Conservation (phyloP, 441 rosid genomes). For the Lepidium campestre region DNA sequence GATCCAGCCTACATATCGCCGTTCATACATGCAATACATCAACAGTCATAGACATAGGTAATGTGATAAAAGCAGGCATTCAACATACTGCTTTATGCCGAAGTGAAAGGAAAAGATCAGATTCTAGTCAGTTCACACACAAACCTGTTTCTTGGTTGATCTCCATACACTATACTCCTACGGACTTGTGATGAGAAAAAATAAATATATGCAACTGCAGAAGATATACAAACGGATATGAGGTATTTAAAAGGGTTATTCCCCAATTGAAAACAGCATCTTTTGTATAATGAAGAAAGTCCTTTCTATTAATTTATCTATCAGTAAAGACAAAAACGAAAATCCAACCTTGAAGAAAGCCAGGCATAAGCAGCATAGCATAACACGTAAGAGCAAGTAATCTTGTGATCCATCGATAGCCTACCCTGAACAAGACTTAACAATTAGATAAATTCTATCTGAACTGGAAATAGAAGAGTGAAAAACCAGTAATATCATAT, state of each 20-base stretch:
- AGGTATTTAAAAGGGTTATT: neutral
- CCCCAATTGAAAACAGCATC: neutral
- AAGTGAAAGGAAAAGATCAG: constrained; percentile 1
- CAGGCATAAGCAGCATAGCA: constrained; percentile 68
- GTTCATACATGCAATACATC: constrained; percentile 4
- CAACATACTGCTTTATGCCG: neutral
- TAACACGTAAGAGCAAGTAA: constrained; percentile 31
- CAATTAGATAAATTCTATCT: constrained; percentile 22
- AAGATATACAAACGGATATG: constrained; percentile 13
- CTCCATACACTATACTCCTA: constrained; percentile 84
- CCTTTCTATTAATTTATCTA: neutral
- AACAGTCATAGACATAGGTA: neutral
- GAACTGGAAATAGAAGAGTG: neutral
- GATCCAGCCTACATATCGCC: constrained; percentile 60
- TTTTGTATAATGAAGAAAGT: neutral
- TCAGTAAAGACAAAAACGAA: neutral
- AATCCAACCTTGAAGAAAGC: constrained; percentile 78
- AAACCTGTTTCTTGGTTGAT: constrained; percentile 94
- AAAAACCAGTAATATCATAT: neutral
- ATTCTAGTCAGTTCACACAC: constrained; percentile 6
- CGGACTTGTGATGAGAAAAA: constrained; percentile 73
- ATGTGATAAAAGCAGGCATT: neutral
- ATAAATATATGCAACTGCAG: constrained; percentile 79
- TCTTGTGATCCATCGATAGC: constrained; percentile 43
- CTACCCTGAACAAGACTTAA: constrained; percentile 67